phyloP scores from a whole-genome alignment of 2,329 filamentous ascomycete genomes.

The Aspergillus sp. region DNA sequence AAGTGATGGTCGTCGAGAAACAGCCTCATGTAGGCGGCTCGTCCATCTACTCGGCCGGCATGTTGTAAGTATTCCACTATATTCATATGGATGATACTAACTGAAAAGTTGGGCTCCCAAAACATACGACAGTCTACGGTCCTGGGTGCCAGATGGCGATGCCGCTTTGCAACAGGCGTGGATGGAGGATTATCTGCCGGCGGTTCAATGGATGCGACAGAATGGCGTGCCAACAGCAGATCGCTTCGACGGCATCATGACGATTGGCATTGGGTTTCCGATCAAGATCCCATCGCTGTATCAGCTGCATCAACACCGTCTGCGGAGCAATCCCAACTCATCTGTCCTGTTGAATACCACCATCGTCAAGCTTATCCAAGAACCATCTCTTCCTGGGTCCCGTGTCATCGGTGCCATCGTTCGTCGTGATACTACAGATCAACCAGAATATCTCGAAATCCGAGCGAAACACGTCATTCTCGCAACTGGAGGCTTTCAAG shows the following conservation, averaged over 20 bases:
- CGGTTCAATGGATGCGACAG: slow-evolving; percentile 25
- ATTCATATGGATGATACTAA: not conserved
- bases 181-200: slow-evolving; percentile 20
- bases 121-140: slow-evolving; percentile 15
- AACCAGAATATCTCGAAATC: slow-evolving; percentile 9
- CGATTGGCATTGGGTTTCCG: slow-evolving; percentile 23
- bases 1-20: slow-evolving; percentile 20
- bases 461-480: slow-evolving; percentile 16
- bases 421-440: slow-evolving; percentile 2
- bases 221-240: slow-evolving; percentile 17
- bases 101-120: slow-evolving; percentile 18
- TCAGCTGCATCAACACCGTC: slow-evolving; percentile 11
- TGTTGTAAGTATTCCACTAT: slow-evolving; percentile 17
- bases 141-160: slow-evolving; percentile 21
- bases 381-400: slow-evolving; percentile 16
- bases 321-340: slow-evolving; percentile 13
- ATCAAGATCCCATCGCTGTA: slow-evolving; percentile 20
- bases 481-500: slow-evolving; percentile 24
- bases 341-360: slow-evolving; percentile 14
- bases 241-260: slow-evolving; percentile 24
- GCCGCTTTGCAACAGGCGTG: slow-evolving; percentile 18
- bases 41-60: slow-evolving; percentile 21
- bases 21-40: slow-evolving; percentile 18
- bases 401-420: slow-evolving; percentile 17
- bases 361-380: slow-evolving; percentile 18